phyloP scores from a whole-genome alignment of 495 filamentous ascomycete species.

The Podospora conica region DNA sequence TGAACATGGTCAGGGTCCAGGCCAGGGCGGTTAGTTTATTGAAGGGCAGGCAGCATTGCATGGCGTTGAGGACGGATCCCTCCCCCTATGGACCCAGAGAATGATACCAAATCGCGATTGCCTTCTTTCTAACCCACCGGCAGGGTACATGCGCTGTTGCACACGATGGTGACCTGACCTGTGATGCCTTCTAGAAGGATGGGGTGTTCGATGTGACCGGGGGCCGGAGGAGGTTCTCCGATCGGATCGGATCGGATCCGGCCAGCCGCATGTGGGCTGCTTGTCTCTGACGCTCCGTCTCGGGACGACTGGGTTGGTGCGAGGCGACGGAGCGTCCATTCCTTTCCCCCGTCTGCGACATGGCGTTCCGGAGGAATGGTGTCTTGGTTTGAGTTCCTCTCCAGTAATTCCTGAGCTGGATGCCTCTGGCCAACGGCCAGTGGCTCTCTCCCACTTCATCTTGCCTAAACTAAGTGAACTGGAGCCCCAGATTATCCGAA shows the following conservation, averaged over 20 bases:
- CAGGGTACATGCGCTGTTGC: too few relatives aligned
- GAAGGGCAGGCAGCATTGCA: conserved; percentile 4
- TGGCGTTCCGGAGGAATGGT: neutral
- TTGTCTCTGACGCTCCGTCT: neutral
- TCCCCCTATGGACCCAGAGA: neutral
- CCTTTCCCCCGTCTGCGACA: neutral
- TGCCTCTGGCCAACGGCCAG: too few relatives aligned
- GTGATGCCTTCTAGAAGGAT: neutral
- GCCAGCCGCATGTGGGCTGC: neutral
- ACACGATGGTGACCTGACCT: neutral
- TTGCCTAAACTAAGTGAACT: too few relatives aligned
- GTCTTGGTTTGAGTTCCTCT: neutral
- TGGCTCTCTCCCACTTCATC: too few relatives aligned
- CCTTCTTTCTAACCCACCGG: neutral
- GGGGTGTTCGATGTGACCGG: neutral
- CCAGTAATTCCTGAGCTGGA: neutral
- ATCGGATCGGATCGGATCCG: neutral
- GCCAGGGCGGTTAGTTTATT: neutral
- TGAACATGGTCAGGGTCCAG: neutral
- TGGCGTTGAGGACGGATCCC: conserved; percentile 6
- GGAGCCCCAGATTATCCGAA: too few relatives aligned
- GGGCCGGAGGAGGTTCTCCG: neutral
- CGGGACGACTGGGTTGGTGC: neutral
- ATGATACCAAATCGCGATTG: neutral
- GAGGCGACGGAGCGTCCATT: neutral